Conservation (phyloP, 2,329 filamentous ascomycete species). For the Pseudogymnoascus destructans region DNA sequence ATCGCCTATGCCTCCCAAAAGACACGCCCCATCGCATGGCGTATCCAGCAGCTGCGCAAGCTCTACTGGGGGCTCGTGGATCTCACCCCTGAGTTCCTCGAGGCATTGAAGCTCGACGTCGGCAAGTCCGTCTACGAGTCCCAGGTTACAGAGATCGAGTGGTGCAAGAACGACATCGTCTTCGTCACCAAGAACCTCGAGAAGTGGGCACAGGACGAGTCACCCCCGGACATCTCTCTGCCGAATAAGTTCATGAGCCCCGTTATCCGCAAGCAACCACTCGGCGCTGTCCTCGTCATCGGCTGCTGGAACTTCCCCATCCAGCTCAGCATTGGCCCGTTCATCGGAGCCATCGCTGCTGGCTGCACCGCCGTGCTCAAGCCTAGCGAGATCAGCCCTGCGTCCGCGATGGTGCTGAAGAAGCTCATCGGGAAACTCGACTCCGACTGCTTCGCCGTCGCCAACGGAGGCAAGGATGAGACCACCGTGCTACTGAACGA, state of each 20-base stretch:
- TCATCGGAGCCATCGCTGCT: conserved; percentile 82
- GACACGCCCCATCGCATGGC: conserved; percentile 72
- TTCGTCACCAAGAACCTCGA: conserved; percentile 66
- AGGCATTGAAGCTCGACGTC: conserved; percentile 66
- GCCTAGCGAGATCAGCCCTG: conserved; percentile 71
- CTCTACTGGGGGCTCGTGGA: conserved; percentile 89
- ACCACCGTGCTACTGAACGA: conserved; percentile 69
- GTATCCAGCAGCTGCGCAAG: conserved; percentile 76
- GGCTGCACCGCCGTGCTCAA: conserved; percentile 86
- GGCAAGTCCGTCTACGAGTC: conserved; percentile 67
- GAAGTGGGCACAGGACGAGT: conserved; percentile 74
- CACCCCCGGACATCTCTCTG: conserved; percentile 54
- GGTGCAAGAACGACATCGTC: conserved; percentile 69
- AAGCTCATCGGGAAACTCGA: conserved; percentile 72
- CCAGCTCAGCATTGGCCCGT: conserved; percentile 62
- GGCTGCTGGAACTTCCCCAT: conserved; percentile 92
- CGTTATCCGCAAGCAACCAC: conserved; percentile 71
- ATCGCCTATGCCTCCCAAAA: conserved; percentile 63
- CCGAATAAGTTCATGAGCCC: conserved; percentile 58
- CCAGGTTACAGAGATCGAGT: conserved; percentile 60
- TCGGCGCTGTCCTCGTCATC: conserved; percentile 74
- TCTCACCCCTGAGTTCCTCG: conserved; percentile 56
- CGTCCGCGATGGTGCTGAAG: conserved; percentile 65
- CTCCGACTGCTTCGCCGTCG: conserved; percentile 56
- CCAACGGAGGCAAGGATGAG: conserved; percentile 73